Base-by-base conservation (phyloP, 495 filamentous ascomycete species). In the Hypoxylon intermedium region DNA sequence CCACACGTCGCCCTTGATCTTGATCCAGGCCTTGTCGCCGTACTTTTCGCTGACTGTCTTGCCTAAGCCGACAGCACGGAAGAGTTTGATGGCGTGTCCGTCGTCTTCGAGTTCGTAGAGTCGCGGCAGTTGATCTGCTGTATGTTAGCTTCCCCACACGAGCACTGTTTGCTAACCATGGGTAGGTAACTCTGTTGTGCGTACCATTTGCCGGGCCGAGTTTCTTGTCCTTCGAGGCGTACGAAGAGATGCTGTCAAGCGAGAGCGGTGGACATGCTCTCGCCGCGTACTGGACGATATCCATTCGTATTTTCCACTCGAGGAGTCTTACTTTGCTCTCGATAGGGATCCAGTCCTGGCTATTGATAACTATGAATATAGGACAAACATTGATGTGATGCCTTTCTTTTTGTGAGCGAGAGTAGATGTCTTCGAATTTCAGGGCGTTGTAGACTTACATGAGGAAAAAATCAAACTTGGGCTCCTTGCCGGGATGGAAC, bases 401-500 rank as follows among this genome's bases (percentile, higher is more conserved):
- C 56, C 78, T 79, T 50, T 34, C 13, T 34, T 18, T 12, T 7
- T 12, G 37, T 51, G 30, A 59, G 56, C 16, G 13, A 43, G 9
- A 12, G 19, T 9, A 7, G 1, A 6, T 4, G 13, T 15, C 3
- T 16, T 49, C 2, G 6, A 1, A 16, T 13, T 21, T n/a, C 19
- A 38, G 40, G n/a, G 26, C 15, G 16, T 31, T 2, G 5, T 6
- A 42, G 30, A 69, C 75, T 72, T 54, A 79, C 74, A 96, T 88
- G 68, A 85, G 81, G 75, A 88, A 94, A 71, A 97, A 97, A 60
- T 96, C 93, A 60, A 91, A 79, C 65, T 86, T 91, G 56, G 85
- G 71, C 13, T 76, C 51, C 63, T 93, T 89, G 3, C 78, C 76
- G 0, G 84, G 85, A 31, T 83, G 74, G 59, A 89, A 79, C 1